Evolutionary conservation across 257 asterid genomes (phyloP).

Genomic region (Coffea eugenioides): DNA sequence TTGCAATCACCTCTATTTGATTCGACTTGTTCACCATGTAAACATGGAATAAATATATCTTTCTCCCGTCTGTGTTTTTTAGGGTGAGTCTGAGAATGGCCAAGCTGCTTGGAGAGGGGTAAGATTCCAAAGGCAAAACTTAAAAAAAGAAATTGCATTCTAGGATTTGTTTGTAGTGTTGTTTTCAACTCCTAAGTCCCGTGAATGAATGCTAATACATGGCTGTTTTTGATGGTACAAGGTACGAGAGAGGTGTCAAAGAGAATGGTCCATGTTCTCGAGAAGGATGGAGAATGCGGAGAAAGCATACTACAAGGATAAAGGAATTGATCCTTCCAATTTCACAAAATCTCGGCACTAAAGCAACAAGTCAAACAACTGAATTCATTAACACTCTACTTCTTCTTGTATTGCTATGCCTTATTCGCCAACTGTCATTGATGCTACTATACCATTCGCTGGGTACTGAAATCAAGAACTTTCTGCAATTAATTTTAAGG

Average conservation of each 20-base stretch:
- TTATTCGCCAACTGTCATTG: not conserved
- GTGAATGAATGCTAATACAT: not conserved
- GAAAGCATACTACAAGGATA: constrained; percentile 47
- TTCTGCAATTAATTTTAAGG: not conserved
- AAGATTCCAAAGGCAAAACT: not conserved
- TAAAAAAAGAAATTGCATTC: not conserved
- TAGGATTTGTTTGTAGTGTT: not conserved
- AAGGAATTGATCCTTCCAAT: constrained; percentile 45
- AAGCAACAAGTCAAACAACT: not conserved
- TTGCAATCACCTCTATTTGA: not conserved
- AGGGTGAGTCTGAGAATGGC: constrained; percentile 63
- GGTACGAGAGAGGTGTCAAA: constrained; percentile 53
- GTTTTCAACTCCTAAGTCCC: not conserved
- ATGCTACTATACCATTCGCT: not conserved
- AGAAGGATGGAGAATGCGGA: constrained; percentile 62
- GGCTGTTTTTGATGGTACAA: not conserved
- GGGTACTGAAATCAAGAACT: constrained; percentile 10
- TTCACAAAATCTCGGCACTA: constrained; percentile 18
- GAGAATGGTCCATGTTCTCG: constrained; percentile 76
- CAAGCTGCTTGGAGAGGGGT: constrained; percentile 83
- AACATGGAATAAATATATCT: not conserved
- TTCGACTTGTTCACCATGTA: not conserved
- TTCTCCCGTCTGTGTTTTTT: constrained; percentile 9
- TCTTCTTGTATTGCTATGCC: not conserved
- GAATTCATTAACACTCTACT: too few species aligned